Base-by-base conservation (phyloP, 441 rosid genomes). In the Erodium chrysanthum region DNA sequence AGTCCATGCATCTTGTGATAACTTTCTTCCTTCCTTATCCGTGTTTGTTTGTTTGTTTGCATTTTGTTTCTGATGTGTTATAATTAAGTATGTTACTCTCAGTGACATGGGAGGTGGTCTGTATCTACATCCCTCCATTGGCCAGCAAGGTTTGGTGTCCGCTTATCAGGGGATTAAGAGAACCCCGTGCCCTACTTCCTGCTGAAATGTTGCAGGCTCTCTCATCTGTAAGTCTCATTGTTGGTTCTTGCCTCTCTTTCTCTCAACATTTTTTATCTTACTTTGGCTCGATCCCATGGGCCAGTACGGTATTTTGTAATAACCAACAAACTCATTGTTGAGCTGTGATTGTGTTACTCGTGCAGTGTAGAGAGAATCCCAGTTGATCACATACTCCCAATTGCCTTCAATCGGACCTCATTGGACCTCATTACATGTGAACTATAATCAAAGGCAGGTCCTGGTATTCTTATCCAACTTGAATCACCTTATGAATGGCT, bases 101-200 rank as follows among this genome's bases (percentile, higher is more conserved):
- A 23, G 64, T 23, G 64, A 59, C 64, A 59, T 23, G 64, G 64
- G 64, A 23, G 33, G 64, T 23, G 64, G 18, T 59, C 0, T 23
- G 35, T 23, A 23, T 23, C 35, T 59, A 25, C 2, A 59, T 3
- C 11, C 64, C 54, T 14, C 54, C 64, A 59, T 59, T 59, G 17
- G 64, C 64, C 17, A 59, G 35, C 33, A 25, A 59, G 33, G 35
- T 23, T 59, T 59, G 17, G 64, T 11, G 64, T 46, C 64, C 64
- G 10, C 33, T 23, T 33, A 23, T 59, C 33, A 23, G 25, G 17
- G 18, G 35, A 59, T 23, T 23, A 59, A 59, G 64, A 59, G 17
- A 31, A 59, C 64, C 18, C 1, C 12, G 12, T 59, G 64, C 21
- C 64, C 64, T 5, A 11, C 64, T 27, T 59, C 17, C 64, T 25